These are phyloP conservation scores for Kodamaea lidongshanica DNA, from an alignment of 805 yeast species.

Conservation along the genomic window DNA sequence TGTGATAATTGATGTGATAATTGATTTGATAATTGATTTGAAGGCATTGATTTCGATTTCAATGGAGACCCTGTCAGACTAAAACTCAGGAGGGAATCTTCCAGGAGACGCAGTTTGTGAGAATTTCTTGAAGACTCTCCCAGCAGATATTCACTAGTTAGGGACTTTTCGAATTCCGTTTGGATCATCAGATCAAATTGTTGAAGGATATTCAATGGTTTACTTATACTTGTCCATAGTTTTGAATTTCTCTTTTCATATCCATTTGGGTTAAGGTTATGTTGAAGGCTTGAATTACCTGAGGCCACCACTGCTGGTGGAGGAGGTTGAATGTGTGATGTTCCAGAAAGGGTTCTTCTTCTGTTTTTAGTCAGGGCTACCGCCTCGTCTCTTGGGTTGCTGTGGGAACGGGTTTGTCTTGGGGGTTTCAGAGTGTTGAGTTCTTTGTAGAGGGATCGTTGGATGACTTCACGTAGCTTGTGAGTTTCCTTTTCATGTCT, in stretches of 20 bases:
- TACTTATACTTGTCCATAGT: slow-evolving; percentile 26
- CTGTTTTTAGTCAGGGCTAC: slow-evolving; percentile 26
- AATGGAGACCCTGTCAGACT: slow-evolving; percentile 23
- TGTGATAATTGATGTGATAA: slow-evolving; percentile 1
- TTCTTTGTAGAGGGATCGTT: slow-evolving; percentile 40
- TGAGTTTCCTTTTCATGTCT: slow-evolving; percentile 45
- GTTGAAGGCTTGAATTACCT: slow-evolving; percentile 2
- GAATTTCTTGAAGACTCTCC: slow-evolving; percentile 1
- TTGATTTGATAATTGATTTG: not conserved
- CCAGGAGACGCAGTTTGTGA: slow-evolving; percentile 15
- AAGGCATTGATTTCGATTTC: slow-evolving; percentile 17
- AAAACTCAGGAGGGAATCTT: slow-evolving; percentile 21
- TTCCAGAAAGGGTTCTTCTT: slow-evolving; percentile 11
- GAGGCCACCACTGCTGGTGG: slow-evolving; percentile 5
- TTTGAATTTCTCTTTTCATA: slow-evolving; percentile 13
- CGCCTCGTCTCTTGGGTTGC: slow-evolving; percentile 25
- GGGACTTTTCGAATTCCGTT: slow-evolving; percentile 52
- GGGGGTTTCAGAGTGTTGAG: slow-evolving; percentile 14
- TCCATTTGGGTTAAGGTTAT: slow-evolving; percentile 3
- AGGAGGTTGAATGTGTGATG: slow-evolving; percentile 5
- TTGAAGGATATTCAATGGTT: slow-evolving; percentile 46
- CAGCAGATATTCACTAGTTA: slow-evolving; percentile 4
- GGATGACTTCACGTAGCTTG: slow-evolving; percentile 43
- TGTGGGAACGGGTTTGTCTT: slow-evolving; percentile 9
- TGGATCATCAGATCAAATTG: slow-evolving; percentile 64